Evolutionary conservation across 129 eudicot genomes (phyloP).

Genomic region (Mikania micrantha): DNA sequence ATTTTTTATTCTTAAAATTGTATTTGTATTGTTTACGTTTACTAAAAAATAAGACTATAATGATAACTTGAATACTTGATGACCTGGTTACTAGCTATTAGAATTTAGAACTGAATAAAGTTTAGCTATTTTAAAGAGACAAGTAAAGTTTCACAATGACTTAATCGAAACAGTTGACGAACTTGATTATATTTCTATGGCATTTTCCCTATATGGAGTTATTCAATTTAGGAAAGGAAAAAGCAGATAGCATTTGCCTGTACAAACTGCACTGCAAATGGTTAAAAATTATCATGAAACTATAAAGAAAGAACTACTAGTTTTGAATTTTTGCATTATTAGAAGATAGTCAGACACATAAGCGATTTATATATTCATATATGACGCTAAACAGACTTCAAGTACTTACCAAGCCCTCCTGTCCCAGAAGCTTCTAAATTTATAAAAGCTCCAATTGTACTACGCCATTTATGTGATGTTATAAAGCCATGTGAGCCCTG

Average conservation of each 20-base stretch:
- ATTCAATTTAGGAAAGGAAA: not conserved
- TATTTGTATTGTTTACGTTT: too few relatives aligned
- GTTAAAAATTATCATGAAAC: not conserved
- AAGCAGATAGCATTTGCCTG: not conserved
- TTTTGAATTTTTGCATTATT: not conserved
- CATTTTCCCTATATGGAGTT: not conserved
- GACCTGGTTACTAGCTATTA: too few relatives aligned
- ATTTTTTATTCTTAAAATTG: too few relatives aligned
- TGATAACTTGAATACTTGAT: too few relatives aligned
- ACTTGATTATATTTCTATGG: too few relatives aligned
- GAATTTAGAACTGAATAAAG: too few relatives aligned
- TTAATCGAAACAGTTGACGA: too few relatives aligned
- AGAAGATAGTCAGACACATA: not conserved
- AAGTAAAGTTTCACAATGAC: too few relatives aligned
- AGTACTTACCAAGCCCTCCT: slow-evolving; percentile 79
- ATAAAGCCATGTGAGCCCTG: slow-evolving; percentile 99
- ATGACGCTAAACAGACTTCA: slow-evolving; percentile 6
- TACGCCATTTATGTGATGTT: slow-evolving; percentile 87
- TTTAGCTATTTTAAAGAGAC: too few relatives aligned
- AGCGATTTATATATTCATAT: slow-evolving; percentile 5
- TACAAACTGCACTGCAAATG: slow-evolving; percentile 1
- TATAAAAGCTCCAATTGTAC: slow-evolving; percentile 88
- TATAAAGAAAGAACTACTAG: not conserved
- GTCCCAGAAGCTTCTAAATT: slow-evolving; percentile 90
- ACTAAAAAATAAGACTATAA: too few relatives aligned